phyloP scores from a whole-genome alignment of 2,329 filamentous ascomycete species.

The Chrysosporium keratinophilum region DNA sequence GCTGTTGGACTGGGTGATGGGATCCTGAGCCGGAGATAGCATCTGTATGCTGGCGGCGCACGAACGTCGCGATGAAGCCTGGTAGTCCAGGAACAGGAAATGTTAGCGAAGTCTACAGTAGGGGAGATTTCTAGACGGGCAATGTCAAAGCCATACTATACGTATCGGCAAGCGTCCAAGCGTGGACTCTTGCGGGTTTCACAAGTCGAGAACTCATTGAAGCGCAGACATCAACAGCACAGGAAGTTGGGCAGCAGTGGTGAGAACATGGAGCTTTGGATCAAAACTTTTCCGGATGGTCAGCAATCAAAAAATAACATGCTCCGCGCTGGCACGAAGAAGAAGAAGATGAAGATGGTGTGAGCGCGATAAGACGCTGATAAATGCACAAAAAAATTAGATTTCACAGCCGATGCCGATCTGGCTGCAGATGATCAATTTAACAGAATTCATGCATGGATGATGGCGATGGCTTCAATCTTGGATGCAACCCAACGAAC shows the following conservation, averaged over 20 bases:
- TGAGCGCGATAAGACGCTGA: background rate
- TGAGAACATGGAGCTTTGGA: background rate
- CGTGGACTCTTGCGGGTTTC: constrained; percentile 32
- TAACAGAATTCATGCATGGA: background rate
- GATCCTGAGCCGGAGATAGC: constrained; percentile 4
- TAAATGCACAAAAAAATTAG: too few relatives aligned
- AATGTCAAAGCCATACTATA: constrained; percentile 25
- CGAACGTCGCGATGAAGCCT: constrained; percentile 30
- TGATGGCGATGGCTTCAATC: background rate
- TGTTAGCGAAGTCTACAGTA: background rate
- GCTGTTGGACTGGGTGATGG: constrained; percentile 12
- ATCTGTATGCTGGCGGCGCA: constrained; percentile 22
- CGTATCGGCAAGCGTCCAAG: constrained; percentile 31
- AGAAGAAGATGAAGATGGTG: background rate
- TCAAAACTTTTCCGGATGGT: background rate
- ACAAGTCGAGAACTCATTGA: constrained; percentile 33
- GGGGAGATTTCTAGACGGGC: constrained; percentile 9
- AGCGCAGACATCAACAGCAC: constrained; percentile 13
- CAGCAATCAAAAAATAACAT: background rate
- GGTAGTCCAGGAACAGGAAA: constrained; percentile 11
- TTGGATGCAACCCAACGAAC: background rate
- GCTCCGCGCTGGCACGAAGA: background rate
- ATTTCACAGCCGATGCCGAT: background rate
- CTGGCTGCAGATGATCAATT: background rate
- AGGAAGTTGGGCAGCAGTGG: background rate